Evolutionary conservation across 352 stramenopile species (phyloP).

Genomic region (Paralagenidium karlingii): DNA sequence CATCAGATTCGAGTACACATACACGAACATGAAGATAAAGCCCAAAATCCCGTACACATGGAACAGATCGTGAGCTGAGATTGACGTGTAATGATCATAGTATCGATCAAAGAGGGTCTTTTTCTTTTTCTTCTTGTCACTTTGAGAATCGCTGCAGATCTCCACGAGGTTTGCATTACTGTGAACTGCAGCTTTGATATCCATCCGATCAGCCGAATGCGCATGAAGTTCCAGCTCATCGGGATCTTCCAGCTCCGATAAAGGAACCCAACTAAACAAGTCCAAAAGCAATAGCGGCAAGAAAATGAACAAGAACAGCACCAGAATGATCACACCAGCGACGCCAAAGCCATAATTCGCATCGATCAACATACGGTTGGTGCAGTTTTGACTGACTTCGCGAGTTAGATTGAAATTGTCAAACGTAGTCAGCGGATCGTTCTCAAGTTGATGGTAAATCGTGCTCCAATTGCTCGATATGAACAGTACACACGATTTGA

Average conservation of each 20-base stretch:
- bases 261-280: slow-evolving; percentile 39
- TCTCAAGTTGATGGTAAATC: slow-evolving; percentile 13
- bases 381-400: slow-evolving; percentile 3
- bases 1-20: slow-evolving; percentile 40
- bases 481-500: slow-evolving; percentile 50
- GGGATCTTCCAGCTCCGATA: slow-evolving; percentile 21
- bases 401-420: slow-evolving; percentile 10
- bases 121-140: slow-evolving; percentile 5
- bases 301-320: slow-evolving; percentile 34
- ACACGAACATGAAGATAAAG: slow-evolving; percentile 24
- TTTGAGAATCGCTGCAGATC: slow-evolving; percentile 1
- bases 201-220: slow-evolving; percentile 12
- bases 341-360: slow-evolving; percentile 29
- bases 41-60: slow-evolving; percentile 29
- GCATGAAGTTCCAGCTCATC: slow-evolving; percentile 12
- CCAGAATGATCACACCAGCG: slow-evolving; percentile 18
- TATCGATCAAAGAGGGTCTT: slow-evolving; percentile 8
- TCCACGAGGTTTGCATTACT: slow-evolving; percentile 39
- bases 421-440: slow-evolving; percentile 5
- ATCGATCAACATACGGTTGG: slow-evolving; percentile 8
- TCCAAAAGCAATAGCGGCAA: slow-evolving; percentile 38
- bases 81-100: slow-evolving; percentile 26
- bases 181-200: slow-evolving; percentile 36
- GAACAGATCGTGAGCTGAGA: slow-evolving; percentile 14
- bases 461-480: slow-evolving; percentile 22